Percentiles rank a stretch among this genome's conserved stretches.
Evolutionary conservation across 2,329 filamentous ascomycete genomes (phyloP).

Genomic region (Xylariales sp.): DNA sequence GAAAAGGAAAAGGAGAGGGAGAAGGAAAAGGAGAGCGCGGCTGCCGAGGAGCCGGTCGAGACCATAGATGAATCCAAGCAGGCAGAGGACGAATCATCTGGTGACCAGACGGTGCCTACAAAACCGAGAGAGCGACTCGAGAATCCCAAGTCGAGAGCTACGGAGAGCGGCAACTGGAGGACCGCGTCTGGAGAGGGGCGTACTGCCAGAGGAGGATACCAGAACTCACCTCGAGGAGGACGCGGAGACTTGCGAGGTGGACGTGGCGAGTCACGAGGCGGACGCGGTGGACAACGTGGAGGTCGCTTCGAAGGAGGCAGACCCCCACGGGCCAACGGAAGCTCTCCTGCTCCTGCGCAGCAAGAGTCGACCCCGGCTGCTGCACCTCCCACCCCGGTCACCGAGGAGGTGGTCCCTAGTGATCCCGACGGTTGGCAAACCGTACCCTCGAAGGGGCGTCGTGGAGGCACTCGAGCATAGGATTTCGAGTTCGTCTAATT

Average conservation of each 20-base stretch:
- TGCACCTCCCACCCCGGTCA: constrained; percentile 21
- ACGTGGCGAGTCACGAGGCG: constrained; percentile 41
- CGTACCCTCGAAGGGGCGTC: constrained; percentile 40
- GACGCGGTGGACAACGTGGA: constrained; percentile 35
- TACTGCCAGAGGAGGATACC: constrained; percentile 25
- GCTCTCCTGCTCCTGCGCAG: constrained; percentile 8
- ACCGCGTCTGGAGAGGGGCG: constrained; percentile 41
- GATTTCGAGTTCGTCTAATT: constrained; percentile 9
- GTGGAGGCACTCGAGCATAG: constrained; percentile 18
- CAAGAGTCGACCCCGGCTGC: constrained; percentile 39
- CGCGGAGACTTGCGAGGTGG: constrained; percentile 40
- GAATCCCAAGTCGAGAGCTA: constrained; percentile 48
- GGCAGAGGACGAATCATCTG: constrained; percentile 21
- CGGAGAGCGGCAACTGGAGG: constrained; percentile 59
- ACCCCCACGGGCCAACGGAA: constrained; percentile 45
- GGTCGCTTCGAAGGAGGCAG: constrained; percentile 43
- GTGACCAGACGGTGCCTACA: constrained; percentile 44
- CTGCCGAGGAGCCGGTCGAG: constrained; percentile 21
- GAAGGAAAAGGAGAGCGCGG: constrained; percentile 24
- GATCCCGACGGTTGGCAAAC: constrained; percentile 64
- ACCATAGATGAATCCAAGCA: constrained; percentile 16
- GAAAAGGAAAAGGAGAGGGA: constrained; percentile 24
- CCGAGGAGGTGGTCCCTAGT: constrained; percentile 28
- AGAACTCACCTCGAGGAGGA: constrained; percentile 33
- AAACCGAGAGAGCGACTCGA: constrained; percentile 38